Base-by-base conservation (phyloP, 495 filamentous ascomycete species). In the Thermothielavioides terrestris region DNA sequence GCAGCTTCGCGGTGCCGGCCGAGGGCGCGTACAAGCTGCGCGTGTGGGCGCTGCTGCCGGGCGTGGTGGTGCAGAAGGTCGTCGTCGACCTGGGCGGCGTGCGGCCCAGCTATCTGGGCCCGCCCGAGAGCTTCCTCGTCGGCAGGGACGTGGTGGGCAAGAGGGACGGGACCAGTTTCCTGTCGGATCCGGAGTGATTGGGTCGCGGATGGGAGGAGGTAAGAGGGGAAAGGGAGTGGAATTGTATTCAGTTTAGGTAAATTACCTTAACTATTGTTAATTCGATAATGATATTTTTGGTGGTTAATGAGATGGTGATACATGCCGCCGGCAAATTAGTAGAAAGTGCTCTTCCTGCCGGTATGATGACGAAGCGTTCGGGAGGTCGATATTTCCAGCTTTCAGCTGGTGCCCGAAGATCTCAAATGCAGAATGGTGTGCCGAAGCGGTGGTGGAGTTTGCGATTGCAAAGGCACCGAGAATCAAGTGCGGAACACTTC, bases 71-170 rank as follows among this genome's bases (percentile, higher is more conserved):
- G 38, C 79, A 86, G 68, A 86, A 84, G 67, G 68, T 86, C 26
- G 68, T 85, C 6, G 42, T 87, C 4, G 71, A 88, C 63, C 53
- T 87, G 40, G 84, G 84, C 1, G 84, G 83, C n/a, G 77, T 85
- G 6, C 68, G 77, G 43, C 61, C 67, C 23, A 81, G 76, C 42
- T 87, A 85, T 62, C 60, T 86, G 34, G 84, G 84, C 1, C 84
- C 84, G 46, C 82, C 83, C 4, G 81, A 84, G 76, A 84, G 80
- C 50, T 76, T 74, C 46, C 66, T 69, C 28, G 72, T 77, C 0
- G 74, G 74, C 2, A 61, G 63, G 11, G 73, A 77, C 48, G 45
- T 50, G 47, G 40, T 67, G 20, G 73, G 72, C 7, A 47, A 18
- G 22, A 68, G 72, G 56, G 69, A 70, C 52, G 59, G 70, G 6